Evolutionary conservation across 805 yeast genomes (phyloP).

Genomic region (Yamadazyma ubonensis): DNA sequence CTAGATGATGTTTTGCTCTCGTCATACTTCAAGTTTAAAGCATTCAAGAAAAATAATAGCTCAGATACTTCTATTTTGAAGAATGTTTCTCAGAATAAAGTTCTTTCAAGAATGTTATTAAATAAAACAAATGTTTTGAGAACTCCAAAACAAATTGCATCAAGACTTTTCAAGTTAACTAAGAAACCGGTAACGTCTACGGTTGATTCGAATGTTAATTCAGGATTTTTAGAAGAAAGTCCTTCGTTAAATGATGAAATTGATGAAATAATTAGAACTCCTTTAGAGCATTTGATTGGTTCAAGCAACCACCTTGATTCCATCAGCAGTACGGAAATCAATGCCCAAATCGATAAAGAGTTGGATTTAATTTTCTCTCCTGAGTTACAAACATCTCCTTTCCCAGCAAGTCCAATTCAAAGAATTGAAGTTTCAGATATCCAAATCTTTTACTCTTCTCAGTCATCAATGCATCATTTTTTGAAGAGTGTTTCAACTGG

Average conservation of each 20-base stretch:
- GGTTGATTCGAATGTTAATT: constrained; percentile 9
- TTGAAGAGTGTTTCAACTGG: constrained; percentile 1
- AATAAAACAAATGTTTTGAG: constrained; percentile 36
- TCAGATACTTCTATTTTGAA: constrained; percentile 24
- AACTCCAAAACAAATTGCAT: constrained; percentile 38
- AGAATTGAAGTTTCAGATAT: constrained; percentile 5
- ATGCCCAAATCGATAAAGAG: constrained; percentile 26
- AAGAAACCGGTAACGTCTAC: constrained; percentile 12
- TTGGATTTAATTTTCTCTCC: constrained; percentile 32
- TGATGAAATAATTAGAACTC: constrained; percentile 28
- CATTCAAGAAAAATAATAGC: constrained; percentile 28
- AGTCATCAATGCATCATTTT: constrained; percentile 12
- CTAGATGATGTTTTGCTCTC: constrained; percentile 36
- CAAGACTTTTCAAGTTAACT: constrained; percentile 30
- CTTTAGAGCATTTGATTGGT: constrained; percentile 26
- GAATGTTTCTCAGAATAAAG: constrained; percentile 39
- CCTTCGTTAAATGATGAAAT: constrained; percentile 21
- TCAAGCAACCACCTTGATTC: constrained; percentile 18
- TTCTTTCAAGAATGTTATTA: constrained; percentile 39
- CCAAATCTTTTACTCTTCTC: constrained; percentile 9
- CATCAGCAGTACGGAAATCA: constrained; percentile 24
- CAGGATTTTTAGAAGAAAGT: constrained; percentile 8
- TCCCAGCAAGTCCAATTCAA: background rate
- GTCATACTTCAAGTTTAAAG: constrained; percentile 34
- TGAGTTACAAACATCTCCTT: constrained; percentile 8